Conservation (phyloP, 306 rosid species). For the Potentilla sterilis region DNA sequence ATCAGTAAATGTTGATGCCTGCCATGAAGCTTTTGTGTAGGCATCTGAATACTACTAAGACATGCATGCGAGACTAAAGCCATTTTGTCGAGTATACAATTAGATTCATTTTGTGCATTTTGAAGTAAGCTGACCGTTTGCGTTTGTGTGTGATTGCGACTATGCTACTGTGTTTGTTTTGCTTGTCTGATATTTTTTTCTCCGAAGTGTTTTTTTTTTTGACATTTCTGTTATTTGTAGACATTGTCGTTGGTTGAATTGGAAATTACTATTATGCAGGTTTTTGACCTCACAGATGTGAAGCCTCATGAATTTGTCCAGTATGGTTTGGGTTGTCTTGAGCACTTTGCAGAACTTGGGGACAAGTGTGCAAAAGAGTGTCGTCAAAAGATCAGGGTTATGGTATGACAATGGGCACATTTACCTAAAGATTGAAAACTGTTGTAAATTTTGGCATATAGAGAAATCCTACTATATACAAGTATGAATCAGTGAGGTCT, state of each 20-base stretch:
- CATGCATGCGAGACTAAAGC: not conserved
- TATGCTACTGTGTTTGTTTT: conserved; percentile 9
- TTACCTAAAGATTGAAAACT: conserved; percentile 3
- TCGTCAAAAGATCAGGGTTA: conserved; percentile 74
- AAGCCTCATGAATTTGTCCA: conserved; percentile 85
- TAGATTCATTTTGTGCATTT: conserved; percentile 7
- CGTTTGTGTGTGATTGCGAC: not conserved
- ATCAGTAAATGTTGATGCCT: not conserved
- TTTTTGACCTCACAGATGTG: conserved; percentile 80
- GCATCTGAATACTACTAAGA: not conserved
- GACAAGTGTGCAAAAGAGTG: conserved; percentile 79
- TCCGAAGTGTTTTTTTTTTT: not conserved
- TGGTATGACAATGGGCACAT: conserved; percentile 53
- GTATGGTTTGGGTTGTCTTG: conserved; percentile 84
- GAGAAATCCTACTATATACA: not conserved
- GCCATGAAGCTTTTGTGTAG: not conserved
- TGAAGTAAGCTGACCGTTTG: conserved; percentile 6
- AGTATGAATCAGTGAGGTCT: too few relatives aligned
- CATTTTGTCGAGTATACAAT: not conserved
- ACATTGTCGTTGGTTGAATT: conserved; percentile 3
- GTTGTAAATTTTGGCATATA: conserved; percentile 10
- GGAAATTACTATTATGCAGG: conserved; percentile 45
- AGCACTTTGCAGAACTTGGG: conserved; percentile 61
- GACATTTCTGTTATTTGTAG: not conserved
- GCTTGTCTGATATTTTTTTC: not conserved